Conservation (phyloP, 768 basidiomycete species). For the Podaxis pistillaris region DNA sequence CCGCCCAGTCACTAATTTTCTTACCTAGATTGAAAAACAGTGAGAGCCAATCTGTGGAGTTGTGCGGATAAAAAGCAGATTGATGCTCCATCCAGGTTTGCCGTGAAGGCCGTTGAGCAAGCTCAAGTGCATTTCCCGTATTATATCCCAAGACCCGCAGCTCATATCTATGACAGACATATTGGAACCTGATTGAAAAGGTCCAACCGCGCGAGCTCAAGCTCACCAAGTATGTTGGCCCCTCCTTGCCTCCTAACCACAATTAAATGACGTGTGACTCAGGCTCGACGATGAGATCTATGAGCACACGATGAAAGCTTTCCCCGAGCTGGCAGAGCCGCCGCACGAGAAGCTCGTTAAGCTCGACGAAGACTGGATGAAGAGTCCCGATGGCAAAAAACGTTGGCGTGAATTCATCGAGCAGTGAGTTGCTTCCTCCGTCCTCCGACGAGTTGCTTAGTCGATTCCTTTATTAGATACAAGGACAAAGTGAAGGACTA, state of each 20-base stretch:
- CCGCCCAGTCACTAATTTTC: not conserved
- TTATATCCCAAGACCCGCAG: not conserved
- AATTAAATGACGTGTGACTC: not conserved
- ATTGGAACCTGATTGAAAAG: slow-evolving; percentile 90
- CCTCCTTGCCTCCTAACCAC: not conserved
- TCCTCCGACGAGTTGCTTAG: not conserved
- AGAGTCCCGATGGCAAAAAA: slow-evolving; percentile 83
- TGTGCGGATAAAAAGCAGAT: not conserved
- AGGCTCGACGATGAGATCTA: slow-evolving; percentile 93
- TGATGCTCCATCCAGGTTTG: slow-evolving; percentile 51
- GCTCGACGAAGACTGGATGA: slow-evolving; percentile 92
- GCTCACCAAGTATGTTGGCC: slow-evolving; percentile 69
- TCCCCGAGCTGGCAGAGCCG: slow-evolving; percentile 72
- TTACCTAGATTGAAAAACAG: slow-evolving; percentile 90
- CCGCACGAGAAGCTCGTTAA: slow-evolving; percentile 46
- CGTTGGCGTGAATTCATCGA: slow-evolving; percentile 89
- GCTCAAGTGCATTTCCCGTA: slow-evolving; percentile 62
- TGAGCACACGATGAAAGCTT: slow-evolving; percentile 67
- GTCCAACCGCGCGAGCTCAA: slow-evolving; percentile 73
- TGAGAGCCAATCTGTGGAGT: slow-evolving; percentile 38
- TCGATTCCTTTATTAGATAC: slow-evolving; percentile 48
- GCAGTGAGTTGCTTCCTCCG: slow-evolving; percentile 36
- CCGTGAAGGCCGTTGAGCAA: slow-evolving; percentile 95
- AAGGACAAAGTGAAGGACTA: slow-evolving; percentile 89
- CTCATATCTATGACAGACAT: slow-evolving; percentile 55